These are phyloP conservation scores for Crithidia fasciculata DNA, from an alignment of 208 protist genomes.

Conservation along the genomic window DNA sequence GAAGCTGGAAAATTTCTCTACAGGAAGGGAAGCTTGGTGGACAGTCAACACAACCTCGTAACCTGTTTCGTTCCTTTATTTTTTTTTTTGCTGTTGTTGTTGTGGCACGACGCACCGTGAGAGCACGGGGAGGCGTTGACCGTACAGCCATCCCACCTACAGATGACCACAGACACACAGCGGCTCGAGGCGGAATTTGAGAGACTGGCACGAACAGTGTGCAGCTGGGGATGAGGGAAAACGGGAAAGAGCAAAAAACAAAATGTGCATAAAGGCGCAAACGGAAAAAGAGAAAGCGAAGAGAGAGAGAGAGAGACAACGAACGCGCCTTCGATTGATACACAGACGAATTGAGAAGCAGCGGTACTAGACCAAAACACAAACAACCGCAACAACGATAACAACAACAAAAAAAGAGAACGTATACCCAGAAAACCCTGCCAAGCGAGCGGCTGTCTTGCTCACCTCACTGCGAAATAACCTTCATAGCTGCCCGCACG, in stretches of 20 bases:
- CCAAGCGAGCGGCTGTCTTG: background rate
- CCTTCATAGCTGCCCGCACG: constrained; percentile 62
- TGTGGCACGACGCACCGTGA: too few species aligned
- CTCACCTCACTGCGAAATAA: constrained; percentile 45
- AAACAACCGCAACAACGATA: background rate
- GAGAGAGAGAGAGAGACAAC: background rate
- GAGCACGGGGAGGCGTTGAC: too few species aligned
- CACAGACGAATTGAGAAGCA: too few species aligned
- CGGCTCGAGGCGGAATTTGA: background rate
- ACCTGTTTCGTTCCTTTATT: too few species aligned
- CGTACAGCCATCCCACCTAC: too few species aligned
- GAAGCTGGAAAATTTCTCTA: too few species aligned
- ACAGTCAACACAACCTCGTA: too few species aligned
- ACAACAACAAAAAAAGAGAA: constrained; percentile 10
- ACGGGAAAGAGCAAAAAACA: background rate
- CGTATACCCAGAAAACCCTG: background rate
- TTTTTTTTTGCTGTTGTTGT: too few species aligned
- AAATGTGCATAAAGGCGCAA: constrained; percentile 3
- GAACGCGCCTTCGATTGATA: background rate
- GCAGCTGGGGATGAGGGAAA: constrained; percentile 1
- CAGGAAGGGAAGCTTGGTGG: too few species aligned
- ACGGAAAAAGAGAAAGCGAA: background rate
- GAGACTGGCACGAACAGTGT: background rate
- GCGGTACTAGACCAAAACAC: too few species aligned
- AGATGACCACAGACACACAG: too few species aligned